Conservation (phyloP, 306 rosid genomes). For the Acacia crassicarpa region DNA sequence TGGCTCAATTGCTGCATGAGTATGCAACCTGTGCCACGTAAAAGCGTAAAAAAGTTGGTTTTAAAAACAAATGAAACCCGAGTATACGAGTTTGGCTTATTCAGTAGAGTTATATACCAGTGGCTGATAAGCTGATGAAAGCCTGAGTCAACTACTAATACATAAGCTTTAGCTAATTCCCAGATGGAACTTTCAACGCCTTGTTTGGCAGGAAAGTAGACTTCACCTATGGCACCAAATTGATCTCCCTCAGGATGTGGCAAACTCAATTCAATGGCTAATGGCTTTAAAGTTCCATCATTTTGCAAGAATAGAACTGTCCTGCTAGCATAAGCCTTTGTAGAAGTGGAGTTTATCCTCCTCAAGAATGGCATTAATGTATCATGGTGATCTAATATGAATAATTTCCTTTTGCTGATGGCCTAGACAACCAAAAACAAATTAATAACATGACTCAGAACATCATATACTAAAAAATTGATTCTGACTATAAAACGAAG, state of each 20-base stretch:
- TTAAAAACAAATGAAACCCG: not conserved
- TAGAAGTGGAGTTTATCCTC: constrained; percentile 58
- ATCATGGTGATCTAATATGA: constrained; percentile 80
- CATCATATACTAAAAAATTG: not conserved
- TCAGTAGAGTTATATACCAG: constrained; percentile 47
- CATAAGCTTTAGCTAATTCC: constrained; percentile 88
- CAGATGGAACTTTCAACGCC: constrained; percentile 63
- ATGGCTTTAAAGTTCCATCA: constrained; percentile 78
- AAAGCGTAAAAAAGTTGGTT: not conserved
- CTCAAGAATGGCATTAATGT: constrained; percentile 65
- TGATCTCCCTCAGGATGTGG: constrained; percentile 61
- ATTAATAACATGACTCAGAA: not conserved
- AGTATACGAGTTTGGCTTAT: constrained; percentile 1
- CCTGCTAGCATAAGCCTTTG: constrained; percentile 70
- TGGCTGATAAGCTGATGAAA: constrained; percentile 79
- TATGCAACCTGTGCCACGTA: constrained; percentile 58
- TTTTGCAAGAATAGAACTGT: constrained; percentile 61
- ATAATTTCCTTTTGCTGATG: constrained; percentile 47
- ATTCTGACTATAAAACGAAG: not conserved
- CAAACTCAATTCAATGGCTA: constrained; percentile 78
- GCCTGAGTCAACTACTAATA: constrained; percentile 64
- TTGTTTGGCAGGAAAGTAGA: constrained; percentile 50
- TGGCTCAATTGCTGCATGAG: constrained; percentile 87
- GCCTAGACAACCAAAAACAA: constrained; percentile 52
- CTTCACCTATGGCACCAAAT: constrained; percentile 59